A percentile compares a stretch with the other conserved stretches of the same genome.
Evolutionary conservation across 768 basidiomycete genomes (phyloP).

Genomic region (Sporobolomyces pararoseus): DNA sequence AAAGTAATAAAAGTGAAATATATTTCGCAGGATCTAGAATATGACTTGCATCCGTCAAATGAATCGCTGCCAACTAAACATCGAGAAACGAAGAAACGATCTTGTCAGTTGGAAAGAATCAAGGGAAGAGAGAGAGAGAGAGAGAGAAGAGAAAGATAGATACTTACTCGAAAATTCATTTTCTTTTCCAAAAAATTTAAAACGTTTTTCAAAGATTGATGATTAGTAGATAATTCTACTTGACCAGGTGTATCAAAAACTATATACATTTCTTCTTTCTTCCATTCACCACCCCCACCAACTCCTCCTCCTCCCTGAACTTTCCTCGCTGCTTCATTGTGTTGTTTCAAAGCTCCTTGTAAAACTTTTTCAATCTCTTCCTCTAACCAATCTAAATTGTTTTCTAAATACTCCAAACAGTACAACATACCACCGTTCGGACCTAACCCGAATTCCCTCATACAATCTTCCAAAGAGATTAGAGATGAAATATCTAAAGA

Average conservation of each 20-base stretch:
- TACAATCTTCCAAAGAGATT: slow-evolving; percentile 80
- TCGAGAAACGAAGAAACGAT: no score
- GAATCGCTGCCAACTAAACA: slow-evolving; percentile 83
- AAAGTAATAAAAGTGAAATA: slow-evolving; percentile 82
- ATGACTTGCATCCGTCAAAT: slow-evolving; percentile 94
- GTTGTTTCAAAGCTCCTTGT: no score
- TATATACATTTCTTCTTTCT: slow-evolving; percentile 69
- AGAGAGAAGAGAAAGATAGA: background rate
- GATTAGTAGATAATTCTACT: slow-evolving; percentile 95
- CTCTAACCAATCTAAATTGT: slow-evolving; percentile 71
- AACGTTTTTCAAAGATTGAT: slow-evolving; percentile 78
- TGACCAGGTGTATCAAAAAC: slow-evolving; percentile 96
- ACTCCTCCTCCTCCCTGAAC: slow-evolving; percentile 56
- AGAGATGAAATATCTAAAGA: slow-evolving; percentile 77
- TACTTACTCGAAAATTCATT: slow-evolving; percentile 75
- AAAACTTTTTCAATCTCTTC: slow-evolving; percentile 43
- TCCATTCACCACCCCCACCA: slow-evolving; percentile 53
- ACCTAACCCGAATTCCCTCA: slow-evolving; percentile 76
- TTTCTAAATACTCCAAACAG: slow-evolving; percentile 93
- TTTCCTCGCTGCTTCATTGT: no score
- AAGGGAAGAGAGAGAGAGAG: background rate
- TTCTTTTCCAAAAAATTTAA: slow-evolving; percentile 71
- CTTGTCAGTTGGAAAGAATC: background rate
- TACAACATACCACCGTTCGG: slow-evolving; percentile 96
- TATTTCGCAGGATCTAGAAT: slow-evolving; percentile 95